These are phyloP conservation scores for Leucosporidium scottii DNA, from an alignment of 768 basidiomycete genomes.

Conservation along the genomic window DNA sequence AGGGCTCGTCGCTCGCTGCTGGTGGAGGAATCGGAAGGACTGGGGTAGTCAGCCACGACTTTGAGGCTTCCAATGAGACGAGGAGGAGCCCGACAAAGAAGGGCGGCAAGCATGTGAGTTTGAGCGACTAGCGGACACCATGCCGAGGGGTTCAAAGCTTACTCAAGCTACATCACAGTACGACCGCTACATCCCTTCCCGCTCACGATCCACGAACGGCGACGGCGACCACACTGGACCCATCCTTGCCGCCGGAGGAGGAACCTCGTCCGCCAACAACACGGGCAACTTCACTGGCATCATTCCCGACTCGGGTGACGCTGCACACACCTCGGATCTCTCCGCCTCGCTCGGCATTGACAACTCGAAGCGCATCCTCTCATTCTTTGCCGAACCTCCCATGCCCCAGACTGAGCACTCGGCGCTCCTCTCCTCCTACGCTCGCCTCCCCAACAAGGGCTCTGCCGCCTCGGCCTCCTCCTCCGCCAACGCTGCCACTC, in stretches of 20 bases:
- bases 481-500: slow-evolving; percentile 58
- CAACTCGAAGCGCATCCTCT: slow-evolving; percentile 57
- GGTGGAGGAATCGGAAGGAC: slow-evolving; percentile 11
- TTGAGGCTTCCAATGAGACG: not conserved
- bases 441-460: slow-evolving; percentile 50
- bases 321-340: slow-evolving; percentile 36
- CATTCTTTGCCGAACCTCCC: slow-evolving; percentile 74
- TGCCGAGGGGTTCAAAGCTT: slow-evolving; percentile 8
- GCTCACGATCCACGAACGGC: slow-evolving; percentile 10
- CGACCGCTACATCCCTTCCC: slow-evolving; percentile 34
- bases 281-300: slow-evolving; percentile 1
- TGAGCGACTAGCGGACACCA: too few species aligned
- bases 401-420: slow-evolving; percentile 69
- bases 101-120: slow-evolving; percentile 8
- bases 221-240: slow-evolving; percentile 31
- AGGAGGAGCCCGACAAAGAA: slow-evolving; percentile 26
- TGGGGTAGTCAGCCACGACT: slow-evolving; percentile 16
- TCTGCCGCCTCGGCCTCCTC: slow-evolving; percentile 60
- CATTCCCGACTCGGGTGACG: slow-evolving; percentile 17
- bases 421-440: slow-evolving; percentile 69
- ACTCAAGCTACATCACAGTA: slow-evolving; percentile 6
- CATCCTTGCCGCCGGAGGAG: slow-evolving; percentile 18
- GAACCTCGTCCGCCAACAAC: not conserved
- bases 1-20: slow-evolving; percentile 4
- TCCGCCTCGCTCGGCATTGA: slow-evolving; percentile 38